Conservation (phyloP, 805 yeast genomes). For the Metschnikowia continentalis region DNA sequence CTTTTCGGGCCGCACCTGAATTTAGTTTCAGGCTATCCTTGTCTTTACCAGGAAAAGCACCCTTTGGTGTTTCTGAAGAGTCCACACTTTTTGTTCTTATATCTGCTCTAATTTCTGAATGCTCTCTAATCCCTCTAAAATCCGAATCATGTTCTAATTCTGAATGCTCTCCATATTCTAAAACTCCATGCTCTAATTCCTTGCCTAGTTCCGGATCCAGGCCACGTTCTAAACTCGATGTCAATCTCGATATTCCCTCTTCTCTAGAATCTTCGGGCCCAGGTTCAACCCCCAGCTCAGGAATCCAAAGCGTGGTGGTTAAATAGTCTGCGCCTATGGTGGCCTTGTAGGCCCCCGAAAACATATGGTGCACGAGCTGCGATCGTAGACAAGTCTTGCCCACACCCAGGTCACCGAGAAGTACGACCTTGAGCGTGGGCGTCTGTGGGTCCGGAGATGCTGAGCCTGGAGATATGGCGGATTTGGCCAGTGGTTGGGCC, state of each 20-base stretch:
- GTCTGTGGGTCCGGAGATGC: neutral
- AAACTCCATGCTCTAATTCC: too few species aligned
- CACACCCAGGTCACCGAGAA: conserved; percentile 56
- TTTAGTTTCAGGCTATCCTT: neutral
- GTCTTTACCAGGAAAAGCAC: too few species aligned
- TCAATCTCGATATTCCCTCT: too few species aligned
- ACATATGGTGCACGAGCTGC: conserved; percentile 52
- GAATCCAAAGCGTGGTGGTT: conserved; percentile 33
- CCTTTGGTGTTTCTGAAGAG: too few species aligned
- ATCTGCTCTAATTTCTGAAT: too few species aligned
- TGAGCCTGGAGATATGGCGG: neutral
- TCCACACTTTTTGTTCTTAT: too few species aligned
- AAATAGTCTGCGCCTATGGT: conserved; percentile 58
- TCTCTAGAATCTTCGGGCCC: neutral
- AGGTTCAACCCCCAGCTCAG: neutral
- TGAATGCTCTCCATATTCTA: too few species aligned
- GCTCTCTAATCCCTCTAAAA: too few species aligned
- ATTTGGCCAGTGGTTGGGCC: conserved; percentile 3
- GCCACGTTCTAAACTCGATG: too few species aligned
- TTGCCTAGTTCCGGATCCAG: too few species aligned
- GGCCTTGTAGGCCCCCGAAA: conserved; percentile 53
- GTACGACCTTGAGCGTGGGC: conserved; percentile 43
- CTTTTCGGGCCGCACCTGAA: conserved; percentile 9
- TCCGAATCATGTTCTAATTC: too few species aligned
- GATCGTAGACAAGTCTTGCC: conserved; percentile 57